Conservation (phyloP, 805 yeast genomes). For the Saturnispora sekii region DNA sequence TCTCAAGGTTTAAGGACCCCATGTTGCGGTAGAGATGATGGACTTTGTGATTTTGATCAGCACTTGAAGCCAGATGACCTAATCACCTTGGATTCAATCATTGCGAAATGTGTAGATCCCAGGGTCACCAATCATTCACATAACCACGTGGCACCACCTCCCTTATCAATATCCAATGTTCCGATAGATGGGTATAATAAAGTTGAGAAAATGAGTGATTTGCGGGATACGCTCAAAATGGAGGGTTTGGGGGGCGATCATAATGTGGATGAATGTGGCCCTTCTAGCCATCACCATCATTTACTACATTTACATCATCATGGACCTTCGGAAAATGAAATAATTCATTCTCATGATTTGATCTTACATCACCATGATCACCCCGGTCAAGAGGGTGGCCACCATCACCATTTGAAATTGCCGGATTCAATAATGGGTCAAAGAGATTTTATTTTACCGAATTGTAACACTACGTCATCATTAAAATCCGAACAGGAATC, state of each 20-base stretch:
- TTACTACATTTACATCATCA: slow-evolving; percentile 14
- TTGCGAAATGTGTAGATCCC: background rate
- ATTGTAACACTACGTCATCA: slow-evolving; percentile 8
- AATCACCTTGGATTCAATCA: slow-evolving; percentile 1
- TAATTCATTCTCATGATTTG: slow-evolving; percentile 13
- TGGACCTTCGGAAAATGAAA: slow-evolving; percentile 6
- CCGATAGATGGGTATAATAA: background rate
- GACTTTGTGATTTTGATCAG: slow-evolving; percentile 6
- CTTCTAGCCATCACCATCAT: slow-evolving; percentile 13
- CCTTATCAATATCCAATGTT: background rate
- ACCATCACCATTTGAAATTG: slow-evolving; percentile 25
- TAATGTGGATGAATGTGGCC: background rate
- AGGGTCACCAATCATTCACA: background rate
- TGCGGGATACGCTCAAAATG: slow-evolving; percentile 2
- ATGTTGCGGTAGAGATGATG: slow-evolving; percentile 4
- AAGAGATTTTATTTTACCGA: slow-evolving; percentile 24
- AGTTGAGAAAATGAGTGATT: background rate
- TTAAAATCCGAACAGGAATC: background rate
- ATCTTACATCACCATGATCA: slow-evolving; percentile 13
- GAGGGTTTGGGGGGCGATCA: background rate
- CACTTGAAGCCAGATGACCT: slow-evolving; percentile 2
- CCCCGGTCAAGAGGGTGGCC: slow-evolving; percentile 9
- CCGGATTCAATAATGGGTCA: slow-evolving; percentile 22
- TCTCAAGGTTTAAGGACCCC: background rate
- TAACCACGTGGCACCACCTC: background rate